Evolutionary conservation across 2,329 filamentous ascomycete genomes (phyloP).

Genomic region (Aspergillus luchuensis): DNA sequence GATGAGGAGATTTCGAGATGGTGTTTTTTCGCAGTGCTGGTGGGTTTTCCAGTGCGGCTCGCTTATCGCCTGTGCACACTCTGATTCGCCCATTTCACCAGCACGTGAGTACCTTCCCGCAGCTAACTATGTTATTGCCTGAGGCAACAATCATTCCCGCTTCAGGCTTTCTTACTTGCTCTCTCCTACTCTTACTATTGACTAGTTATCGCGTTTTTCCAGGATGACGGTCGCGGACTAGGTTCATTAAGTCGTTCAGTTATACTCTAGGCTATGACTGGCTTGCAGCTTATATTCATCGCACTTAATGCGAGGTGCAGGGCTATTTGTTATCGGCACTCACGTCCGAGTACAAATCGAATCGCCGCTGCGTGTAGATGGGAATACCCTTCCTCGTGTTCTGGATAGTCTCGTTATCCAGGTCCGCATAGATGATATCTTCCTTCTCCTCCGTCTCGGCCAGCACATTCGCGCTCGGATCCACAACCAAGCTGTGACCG

Average conservation of each 20-base stretch:
- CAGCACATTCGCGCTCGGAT: constrained; percentile 83
- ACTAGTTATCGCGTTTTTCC: too few species aligned
- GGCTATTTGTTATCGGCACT: constrained; percentile 52
- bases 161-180: neutral
- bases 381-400: constrained; percentile 82
- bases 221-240: neutral
- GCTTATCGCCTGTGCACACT: constrained; percentile 31
- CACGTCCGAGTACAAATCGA: constrained; percentile 94
- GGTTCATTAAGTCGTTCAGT: neutral
- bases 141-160: neutral
- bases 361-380: constrained; percentile 78
- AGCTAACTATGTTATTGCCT: neutral
- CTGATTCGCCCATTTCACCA: constrained; percentile 30
- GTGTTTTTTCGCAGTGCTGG: constrained; percentile 29
- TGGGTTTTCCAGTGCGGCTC: constrained; percentile 42
- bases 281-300: neutral
- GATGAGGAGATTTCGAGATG: constrained; percentile 28
- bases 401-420: constrained; percentile 69
- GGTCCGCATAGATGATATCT: constrained; percentile 71
- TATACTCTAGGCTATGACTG: neutral
- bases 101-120: constrained; percentile 11
- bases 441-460: constrained; percentile 77
- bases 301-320: neutral
- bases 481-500: constrained; percentile 85
- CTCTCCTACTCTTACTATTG: neutral